A percentile compares a stretch with the other conserved stretches of the same genome.
Evolutionary conservation across 495 filamentous ascomycete species (phyloP).

Genomic region (Tirmania nivea): DNA sequence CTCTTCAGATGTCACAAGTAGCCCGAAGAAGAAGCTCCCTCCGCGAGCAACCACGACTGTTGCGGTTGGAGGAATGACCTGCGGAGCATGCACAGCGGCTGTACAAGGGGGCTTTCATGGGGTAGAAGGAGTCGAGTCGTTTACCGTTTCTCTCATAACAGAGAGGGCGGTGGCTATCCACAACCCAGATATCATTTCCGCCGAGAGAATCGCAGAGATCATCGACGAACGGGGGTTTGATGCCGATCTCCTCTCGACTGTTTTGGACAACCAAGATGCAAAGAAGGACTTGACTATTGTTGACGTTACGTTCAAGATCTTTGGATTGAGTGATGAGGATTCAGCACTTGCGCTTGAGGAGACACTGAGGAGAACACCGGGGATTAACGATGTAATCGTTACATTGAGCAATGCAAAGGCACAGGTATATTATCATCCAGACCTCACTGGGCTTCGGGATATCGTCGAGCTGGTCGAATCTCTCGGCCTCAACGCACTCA

Average conservation of each 20-base stretch:
- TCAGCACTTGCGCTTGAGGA: conserved; percentile 53
- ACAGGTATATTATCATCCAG: conserved; percentile 45
- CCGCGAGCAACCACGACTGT: conserved; percentile 50
- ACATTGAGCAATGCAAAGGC: conserved; percentile 45
- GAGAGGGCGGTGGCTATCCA: conserved; percentile 81
- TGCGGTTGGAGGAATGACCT: conserved; percentile 85
- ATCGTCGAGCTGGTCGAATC: conserved; percentile 67
- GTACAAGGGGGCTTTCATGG: conserved; percentile 64
- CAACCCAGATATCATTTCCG: conserved; percentile 40
- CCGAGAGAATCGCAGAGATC: conserved; percentile 59
- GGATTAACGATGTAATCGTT: conserved; percentile 51
- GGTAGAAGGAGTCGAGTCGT: conserved; percentile 55
- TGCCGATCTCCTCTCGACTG: conserved; percentile 52
- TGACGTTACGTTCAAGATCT: conserved; percentile 53
- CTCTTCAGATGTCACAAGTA: conserved; percentile 36
- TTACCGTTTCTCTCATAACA: conserved; percentile 82
- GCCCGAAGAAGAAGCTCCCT: conserved; percentile 18
- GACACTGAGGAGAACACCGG: conserved; percentile 38
- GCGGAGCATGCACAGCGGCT: conserved; percentile 83
- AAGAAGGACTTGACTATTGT: conserved; percentile 28
- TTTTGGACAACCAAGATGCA: conserved; percentile 13
- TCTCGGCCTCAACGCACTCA: conserved; percentile 62
- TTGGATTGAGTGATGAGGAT: conserved; percentile 48
- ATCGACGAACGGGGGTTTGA: conserved; percentile 89
- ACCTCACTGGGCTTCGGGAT: conserved; percentile 50